Base-by-base conservation (phyloP, 2,329 filamentous ascomycete species). In the Claviceps sp. region DNA sequence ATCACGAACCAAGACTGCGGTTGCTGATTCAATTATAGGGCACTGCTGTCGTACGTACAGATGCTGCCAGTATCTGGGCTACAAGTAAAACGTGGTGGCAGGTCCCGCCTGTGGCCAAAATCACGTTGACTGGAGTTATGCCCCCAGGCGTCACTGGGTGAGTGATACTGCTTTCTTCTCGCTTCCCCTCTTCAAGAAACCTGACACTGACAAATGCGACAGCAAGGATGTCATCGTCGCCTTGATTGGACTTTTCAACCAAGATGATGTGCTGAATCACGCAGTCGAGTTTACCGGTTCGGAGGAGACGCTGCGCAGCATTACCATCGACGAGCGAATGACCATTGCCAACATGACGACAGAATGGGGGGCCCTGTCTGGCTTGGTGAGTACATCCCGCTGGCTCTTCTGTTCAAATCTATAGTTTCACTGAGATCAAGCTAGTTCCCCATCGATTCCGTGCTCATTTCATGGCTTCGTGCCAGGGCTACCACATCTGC, bases 181-280 rank as follows among this genome's bases (percentile, higher is more conserved):
- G 14, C 3, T 26, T 44, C 8, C 24, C 22, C 11, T 26, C 1
- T 44, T 44, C 3, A n/a, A 14, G 16, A 8, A 44, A 37, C 5
- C 5, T 45, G 14, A 20, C 45, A 47, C 45, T 47, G 34, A 47
- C 34, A 22, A 11, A 9, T 13, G 45, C n/a, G 5, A 13, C 34
- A 47, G 45, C 30, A 97, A 98, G 68, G 93, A 97, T 65, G 86
- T 95, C 13, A 97, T 97, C 58, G 79, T 96, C 26, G 87, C 88
- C 0, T 76, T 97, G 1, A 94, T 88, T 59, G 87, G 86, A 1
- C 70, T 95, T 0, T 94, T 97, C 72, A 81, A 85, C 51, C 85
- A 88, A 59, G 88, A 95, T 45, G 88, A 96, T 42, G 91, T 96
- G 0, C 75, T 96, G 14, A 97, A 97, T 69, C 88, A 95, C 63